Conservation (phyloP, 768 basidiomycete genomes). For the Pisolithus sp. region DNA sequence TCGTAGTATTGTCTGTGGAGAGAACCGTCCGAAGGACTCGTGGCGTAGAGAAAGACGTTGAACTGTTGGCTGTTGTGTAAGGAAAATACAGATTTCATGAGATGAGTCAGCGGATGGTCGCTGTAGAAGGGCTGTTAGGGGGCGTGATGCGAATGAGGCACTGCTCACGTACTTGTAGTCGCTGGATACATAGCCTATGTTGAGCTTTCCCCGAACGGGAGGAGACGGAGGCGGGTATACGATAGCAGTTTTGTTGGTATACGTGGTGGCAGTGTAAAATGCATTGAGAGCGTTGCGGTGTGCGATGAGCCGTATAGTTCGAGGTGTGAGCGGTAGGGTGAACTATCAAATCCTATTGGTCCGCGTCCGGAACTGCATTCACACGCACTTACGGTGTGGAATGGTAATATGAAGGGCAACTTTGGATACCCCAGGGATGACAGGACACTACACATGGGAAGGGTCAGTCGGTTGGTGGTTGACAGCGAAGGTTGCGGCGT, state of each 20-base stretch:
- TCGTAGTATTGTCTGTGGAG: constrained; percentile 39
- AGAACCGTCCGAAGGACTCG: constrained; percentile 41
- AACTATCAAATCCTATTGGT: constrained; percentile 28
- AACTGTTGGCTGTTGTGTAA: constrained; percentile 36
- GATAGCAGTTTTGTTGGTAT: constrained; percentile 17
- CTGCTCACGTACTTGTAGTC: constrained; percentile 36
- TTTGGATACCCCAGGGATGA: constrained; percentile 23
- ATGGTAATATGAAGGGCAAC: constrained; percentile 40
- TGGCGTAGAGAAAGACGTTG: constrained; percentile 42
- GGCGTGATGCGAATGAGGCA: background rate
- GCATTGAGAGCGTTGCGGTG: constrained; percentile 43
- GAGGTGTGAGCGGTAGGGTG: constrained; percentile 36
- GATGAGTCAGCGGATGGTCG: constrained; percentile 46
- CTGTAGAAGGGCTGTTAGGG: constrained; percentile 15
- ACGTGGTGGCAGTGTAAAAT: constrained; percentile 35
- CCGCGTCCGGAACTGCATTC: background rate
- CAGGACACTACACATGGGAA: constrained; percentile 16
- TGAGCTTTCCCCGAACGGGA: constrained; percentile 34
- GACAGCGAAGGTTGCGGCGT: constrained; percentile 3
- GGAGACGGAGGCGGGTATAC: constrained; percentile 39
- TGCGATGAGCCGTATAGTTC: constrained; percentile 39
- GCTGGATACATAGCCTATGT: constrained; percentile 44
- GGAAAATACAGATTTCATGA: constrained; percentile 46
- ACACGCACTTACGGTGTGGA: constrained; percentile 36
- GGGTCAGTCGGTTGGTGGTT: constrained; percentile 5